Evolutionary conservation across 2,329 filamentous ascomycete genomes (phyloP), one percentile per base, ranked within the genome.

Genomic region (Aspergillus tubingensis): DNA sequence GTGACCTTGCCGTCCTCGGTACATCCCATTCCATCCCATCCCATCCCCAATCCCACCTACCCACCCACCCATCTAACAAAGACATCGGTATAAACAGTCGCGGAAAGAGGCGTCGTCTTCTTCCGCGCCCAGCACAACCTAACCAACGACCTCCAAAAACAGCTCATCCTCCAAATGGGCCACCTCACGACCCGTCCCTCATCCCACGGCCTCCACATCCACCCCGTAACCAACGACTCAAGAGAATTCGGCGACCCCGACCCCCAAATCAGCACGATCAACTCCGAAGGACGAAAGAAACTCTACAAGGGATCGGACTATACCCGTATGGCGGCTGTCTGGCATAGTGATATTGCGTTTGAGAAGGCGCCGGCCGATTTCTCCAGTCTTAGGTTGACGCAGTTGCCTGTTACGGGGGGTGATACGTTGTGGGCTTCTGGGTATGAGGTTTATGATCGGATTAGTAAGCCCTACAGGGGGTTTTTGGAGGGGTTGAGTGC

Each of bases 1-100:
- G 85, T 1, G 88, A 91, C 66, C 77, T 91, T 0, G 88, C 87
- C 36, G 86, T 90, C 60, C 88, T 86, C 1, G 84, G 87, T 89
- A 76, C 65, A 79, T 10, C 13, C 13, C n/a, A 27, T 1, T 13
- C 49, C 30, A 79, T 10, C 11, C n/a, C 15, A 32, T 1, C 17
- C 49, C 19, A 19, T 19, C 19, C 19, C 19, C 19, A 19, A 19
- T 19, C 19, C 19, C 2, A 19, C 19, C 19, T 19, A 19, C 2
- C 19, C 19, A 19, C 19, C 19, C 19, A 19, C 19, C 19, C 3
- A 19, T 19, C 19, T 19, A 19, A 19, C 19, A 19, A 19, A 19
- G 19, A 19, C 19, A 19, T 19, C 19, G 19, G 19, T 19, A 3
- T 3, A 19, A 19, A 19, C 19, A 19, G 19, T 19, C 19, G 19